Evolutionary conservation across 2,329 filamentous ascomycete species (phyloP), one percentile per base, ranked within the genome.

Genomic region (Pyrenochaeta sp.): DNA sequence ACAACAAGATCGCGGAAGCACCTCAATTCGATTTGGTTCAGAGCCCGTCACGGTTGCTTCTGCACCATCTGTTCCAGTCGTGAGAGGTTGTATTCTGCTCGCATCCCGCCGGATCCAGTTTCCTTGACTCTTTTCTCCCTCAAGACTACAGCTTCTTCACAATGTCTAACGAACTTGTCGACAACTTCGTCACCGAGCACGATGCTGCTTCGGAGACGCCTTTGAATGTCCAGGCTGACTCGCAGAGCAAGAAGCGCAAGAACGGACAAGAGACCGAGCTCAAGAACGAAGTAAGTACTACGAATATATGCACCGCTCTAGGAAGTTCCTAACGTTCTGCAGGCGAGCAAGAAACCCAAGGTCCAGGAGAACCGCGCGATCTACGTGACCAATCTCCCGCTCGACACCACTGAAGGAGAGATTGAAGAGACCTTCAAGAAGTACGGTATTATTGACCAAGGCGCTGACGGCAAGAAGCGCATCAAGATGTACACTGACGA

Each of bases 401-500:
- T 83, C 39, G 92, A 98, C 75, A 90, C 88, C 43, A 91, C 90
- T 0, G 82, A 90, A 42, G 87, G 91, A 30, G 95, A 99, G 80
- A 88, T 99, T 15, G 85, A 90, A 66, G 86, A 92, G 25, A 83
- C 91, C 28, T 99, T 99, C 81, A 92, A 89, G 48, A 94, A 92
- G 76, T 96, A 87, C 72, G 90, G 98, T 66, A 93, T 99, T 64
- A 92, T 94, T 48, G 93, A 98, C 78, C 91, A 96, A 78, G 93
- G 97, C 64, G 93, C 97, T 72, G 93, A 89, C 70, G 91, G 92
- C 55, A 86, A 88, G 45, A 92, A 92, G 44, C 90, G 95, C 37
- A 94, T 99, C 79, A 98, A 97, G 80, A 87, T 99, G 77, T 99
- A 99, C 79, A 87, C 84, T 22, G 89, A 97, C 74, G 87, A 90